Evolutionary conservation across 345 rosid genomes (phyloP), one percentile per base, ranked within the genome.

Genomic region (Eucalyptus paniculata): DNA sequence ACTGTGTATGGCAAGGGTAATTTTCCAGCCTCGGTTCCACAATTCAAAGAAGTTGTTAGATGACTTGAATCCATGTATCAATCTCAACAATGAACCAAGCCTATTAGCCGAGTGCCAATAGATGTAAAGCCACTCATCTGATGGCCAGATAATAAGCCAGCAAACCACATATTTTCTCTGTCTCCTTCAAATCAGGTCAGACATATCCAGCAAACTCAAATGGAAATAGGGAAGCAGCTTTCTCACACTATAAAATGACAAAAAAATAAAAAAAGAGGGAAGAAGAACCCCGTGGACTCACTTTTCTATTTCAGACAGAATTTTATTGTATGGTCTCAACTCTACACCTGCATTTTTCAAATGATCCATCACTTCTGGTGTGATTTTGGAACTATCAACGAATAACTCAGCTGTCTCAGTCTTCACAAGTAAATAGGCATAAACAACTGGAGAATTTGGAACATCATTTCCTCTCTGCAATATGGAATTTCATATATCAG

Each of bases 361-460:
- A 90, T 97, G 97, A 92, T 92, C 91, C 93, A 90, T 94, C 92
- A 96, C 99, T 90, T 94, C 97, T 8, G 93, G 91, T 3, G 95
- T 95, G 72, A 97, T 95, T 93, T 97, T 97, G 87, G 95, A 92
- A 89, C 90, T 90, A 91, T 96, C 99, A 37, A 95, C 89, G 91
- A 97, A 96, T 88, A 97, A 89, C 88, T 93, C 93, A 89, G 98
- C 97, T 83, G 91, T 91, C 91, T 94, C 95, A 87, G 93, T 91
- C 93, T 93, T 98, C 83, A 97, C 96, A 32, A 95, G 93, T 88
- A 97, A 91, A 93, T 97, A 97, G 50, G 99, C 97, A 91, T 97
- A 97, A 95, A 93, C 94, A 88, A 97, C 99, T 87, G 99, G 99
- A n/a, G 99, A 97, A 94, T 97, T 96, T 89, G 99, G 99, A 93